Conservation (phyloP, 257 asterid species). For the Nemophila menziesii region DNA sequence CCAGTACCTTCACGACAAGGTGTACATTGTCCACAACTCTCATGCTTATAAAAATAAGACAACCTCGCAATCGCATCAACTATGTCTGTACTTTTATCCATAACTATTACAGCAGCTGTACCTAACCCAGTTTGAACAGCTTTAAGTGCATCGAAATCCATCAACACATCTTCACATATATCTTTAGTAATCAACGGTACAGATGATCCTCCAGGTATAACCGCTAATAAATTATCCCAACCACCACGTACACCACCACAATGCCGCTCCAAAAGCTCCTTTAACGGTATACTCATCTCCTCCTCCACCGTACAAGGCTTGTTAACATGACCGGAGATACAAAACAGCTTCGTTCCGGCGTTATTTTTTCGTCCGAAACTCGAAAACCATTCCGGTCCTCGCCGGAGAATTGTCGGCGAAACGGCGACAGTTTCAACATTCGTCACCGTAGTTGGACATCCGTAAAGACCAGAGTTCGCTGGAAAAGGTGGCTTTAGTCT, state of each 20-base stretch:
- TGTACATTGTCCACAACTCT: constrained; percentile 98
- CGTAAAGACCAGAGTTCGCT: constrained; percentile 91
- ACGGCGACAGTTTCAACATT: constrained; percentile 97
- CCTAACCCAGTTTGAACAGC: constrained; percentile 96
- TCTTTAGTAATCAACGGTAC: constrained; percentile 79
- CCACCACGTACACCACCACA: constrained; percentile 99
- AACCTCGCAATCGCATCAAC: constrained; percentile 95
- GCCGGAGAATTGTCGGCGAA: constrained; percentile 91
- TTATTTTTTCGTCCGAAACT: constrained; percentile 95
- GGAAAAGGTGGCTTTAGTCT: constrained; percentile 99
- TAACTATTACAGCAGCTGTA: constrained; percentile 95
- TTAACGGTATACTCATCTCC: constrained; percentile 93
- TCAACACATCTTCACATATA: constrained; percentile 84
- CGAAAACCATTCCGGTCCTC: constrained; percentile 98
- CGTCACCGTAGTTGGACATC: constrained; percentile 96
- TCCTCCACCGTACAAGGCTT: constrained; percentile 99
- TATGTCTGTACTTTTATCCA: constrained; percentile 96
- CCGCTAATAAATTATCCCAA: constrained; percentile 92
- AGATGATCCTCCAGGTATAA: constrained; percentile 95
- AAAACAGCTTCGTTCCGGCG: constrained; percentile 84
- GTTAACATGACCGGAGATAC: constrained; percentile 95
- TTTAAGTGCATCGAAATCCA: constrained; percentile 98
- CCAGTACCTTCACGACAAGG: constrained; percentile 99
- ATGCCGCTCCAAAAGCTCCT: constrained; percentile 83
- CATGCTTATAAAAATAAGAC: constrained; percentile 95